Evolutionary conservation across 768 basidiomycete species (phyloP).

Genomic region (Tubosaeta brunneosetosa): DNA sequence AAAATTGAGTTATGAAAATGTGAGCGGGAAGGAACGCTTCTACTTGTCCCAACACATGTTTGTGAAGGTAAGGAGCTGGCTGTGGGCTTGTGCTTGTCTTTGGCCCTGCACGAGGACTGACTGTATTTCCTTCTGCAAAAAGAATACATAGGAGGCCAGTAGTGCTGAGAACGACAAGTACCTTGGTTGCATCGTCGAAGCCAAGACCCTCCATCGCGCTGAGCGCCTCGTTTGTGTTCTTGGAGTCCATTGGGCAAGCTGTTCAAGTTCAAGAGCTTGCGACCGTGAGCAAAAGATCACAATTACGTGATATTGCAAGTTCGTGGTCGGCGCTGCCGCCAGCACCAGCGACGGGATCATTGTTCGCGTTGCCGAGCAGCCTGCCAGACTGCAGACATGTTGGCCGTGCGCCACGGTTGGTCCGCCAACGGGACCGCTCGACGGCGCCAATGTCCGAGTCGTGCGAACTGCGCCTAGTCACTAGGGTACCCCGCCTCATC

Average conservation of each 20-base stretch:
- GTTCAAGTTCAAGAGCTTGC: not conserved
- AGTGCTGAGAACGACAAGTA: slow-evolving; percentile 21
- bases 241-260: slow-evolving; percentile 21
- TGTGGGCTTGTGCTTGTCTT: slow-evolving; percentile 77
- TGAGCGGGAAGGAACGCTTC: slow-evolving; percentile 23
- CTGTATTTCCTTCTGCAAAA: slow-evolving; percentile 71
- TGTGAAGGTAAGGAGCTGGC: slow-evolving; percentile 72
- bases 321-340: slow-evolving; percentile 7
- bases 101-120: slow-evolving; percentile 74
- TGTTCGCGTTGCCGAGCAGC: slow-evolving; percentile 5
- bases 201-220: slow-evolving; percentile 36
- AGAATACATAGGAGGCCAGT: not conserved
- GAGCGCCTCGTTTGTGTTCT: slow-evolving; percentile 22
- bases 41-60: slow-evolving; percentile 92
- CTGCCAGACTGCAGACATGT: not conserved
- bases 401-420: not conserved
- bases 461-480: slow-evolving; percentile 28
- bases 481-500: slow-evolving; percentile 27
- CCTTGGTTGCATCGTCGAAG: slow-evolving; percentile 79
- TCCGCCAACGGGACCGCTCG: slow-evolving; percentile 4
- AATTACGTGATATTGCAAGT: slow-evolving; percentile 18
- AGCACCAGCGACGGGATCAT: slow-evolving; percentile 4
- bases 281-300: slow-evolving; percentile 23
- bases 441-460: slow-evolving; percentile 19
- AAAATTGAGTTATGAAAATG: slow-evolving; percentile 5